A percentile compares a stretch with the other conserved stretches of the same genome.
These are phyloP conservation scores for Colletotrichum limetticola DNA, from an alignment of 2,329 filamentous ascomycete species.

Conservation along the genomic window DNA sequence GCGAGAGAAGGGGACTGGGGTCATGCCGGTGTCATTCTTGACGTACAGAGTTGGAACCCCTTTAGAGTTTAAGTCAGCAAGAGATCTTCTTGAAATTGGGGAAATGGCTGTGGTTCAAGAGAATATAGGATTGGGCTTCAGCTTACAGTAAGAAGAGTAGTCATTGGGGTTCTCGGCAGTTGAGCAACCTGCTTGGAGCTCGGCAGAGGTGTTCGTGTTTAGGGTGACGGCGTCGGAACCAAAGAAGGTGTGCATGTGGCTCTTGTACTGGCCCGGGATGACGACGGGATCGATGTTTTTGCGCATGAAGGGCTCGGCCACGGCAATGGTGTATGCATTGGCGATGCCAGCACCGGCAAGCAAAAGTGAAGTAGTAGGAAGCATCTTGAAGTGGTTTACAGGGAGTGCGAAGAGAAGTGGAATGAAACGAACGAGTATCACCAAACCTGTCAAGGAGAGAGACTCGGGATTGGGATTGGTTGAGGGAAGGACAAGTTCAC, in stretches of 20 bases:
- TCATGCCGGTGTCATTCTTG: conserved; percentile 45
- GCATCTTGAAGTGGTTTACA: not conserved
- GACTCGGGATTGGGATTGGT: not conserved
- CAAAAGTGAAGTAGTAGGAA: conserved; percentile 15
- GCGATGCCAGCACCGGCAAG: conserved; percentile 33
- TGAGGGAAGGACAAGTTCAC: not conserved
- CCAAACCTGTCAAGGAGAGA: not conserved
- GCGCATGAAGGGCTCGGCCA: conserved; percentile 41
- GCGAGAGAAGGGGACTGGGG: conserved; percentile 45
- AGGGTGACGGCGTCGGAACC: conserved; percentile 47
- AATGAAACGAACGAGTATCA: conserved; percentile 8
- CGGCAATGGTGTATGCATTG: conserved; percentile 40
- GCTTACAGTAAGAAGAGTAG: conserved; percentile 54
- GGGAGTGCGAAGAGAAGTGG: not conserved
- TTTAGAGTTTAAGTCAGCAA: not conserved
- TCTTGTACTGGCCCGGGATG: conserved; percentile 44
- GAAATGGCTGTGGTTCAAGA: not conserved
- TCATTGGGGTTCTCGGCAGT: conserved; percentile 58
- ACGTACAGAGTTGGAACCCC: conserved; percentile 54
- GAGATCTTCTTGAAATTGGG: too few species aligned
- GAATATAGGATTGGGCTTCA: not conserved
- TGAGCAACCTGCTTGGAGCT: conserved; percentile 55
- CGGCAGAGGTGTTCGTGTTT: conserved; percentile 39
- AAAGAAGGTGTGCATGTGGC: conserved; percentile 49
- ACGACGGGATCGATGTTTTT: conserved; percentile 48